These are phyloP conservation scores for Citrullus colocynthis DNA, from an alignment of 306 rosid genomes.

Conservation along the genomic window DNA sequence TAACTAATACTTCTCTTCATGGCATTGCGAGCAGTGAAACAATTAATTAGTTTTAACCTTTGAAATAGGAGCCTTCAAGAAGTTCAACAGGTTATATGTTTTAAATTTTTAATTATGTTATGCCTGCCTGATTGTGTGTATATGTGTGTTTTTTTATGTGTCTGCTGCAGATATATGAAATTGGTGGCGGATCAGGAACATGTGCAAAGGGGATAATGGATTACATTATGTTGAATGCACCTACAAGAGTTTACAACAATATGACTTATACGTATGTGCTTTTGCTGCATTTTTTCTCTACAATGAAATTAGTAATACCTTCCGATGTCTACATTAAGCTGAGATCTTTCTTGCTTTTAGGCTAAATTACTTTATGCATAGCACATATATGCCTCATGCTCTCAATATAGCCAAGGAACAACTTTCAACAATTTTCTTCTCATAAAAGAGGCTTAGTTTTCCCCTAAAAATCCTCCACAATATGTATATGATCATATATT, in stretches of 20 bases:
- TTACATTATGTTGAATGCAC: constrained; percentile 94
- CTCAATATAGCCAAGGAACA: neutral
- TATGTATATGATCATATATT: neutral
- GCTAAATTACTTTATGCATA: neutral
- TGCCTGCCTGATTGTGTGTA: constrained; percentile 13
- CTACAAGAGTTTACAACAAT: constrained; percentile 69
- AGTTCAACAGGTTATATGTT: neutral
- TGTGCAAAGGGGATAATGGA: constrained; percentile 98
- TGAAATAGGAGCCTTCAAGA: neutral
- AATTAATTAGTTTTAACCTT: neutral
- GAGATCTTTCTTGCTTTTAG: neutral
- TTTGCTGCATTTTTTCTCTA: constrained; percentile 18
- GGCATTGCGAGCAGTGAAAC: neutral
- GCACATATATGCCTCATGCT: neutral
- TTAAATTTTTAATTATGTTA: neutral
- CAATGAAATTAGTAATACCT: constrained; percentile 2
- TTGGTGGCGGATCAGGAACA: constrained; percentile 99
- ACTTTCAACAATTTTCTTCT: neutral
- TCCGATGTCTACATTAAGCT: neutral
- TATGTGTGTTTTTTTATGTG: constrained; percentile 22
- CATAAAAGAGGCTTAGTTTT: neutral
- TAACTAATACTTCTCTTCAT: neutral
- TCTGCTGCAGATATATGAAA: constrained; percentile 86
- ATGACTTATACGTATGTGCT: constrained; percentile 77
- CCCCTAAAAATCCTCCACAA: neutral